Evolutionary conservation across 768 basidiomycete species (phyloP).

Genomic region (Paxillus ammoniavirescens): DNA sequence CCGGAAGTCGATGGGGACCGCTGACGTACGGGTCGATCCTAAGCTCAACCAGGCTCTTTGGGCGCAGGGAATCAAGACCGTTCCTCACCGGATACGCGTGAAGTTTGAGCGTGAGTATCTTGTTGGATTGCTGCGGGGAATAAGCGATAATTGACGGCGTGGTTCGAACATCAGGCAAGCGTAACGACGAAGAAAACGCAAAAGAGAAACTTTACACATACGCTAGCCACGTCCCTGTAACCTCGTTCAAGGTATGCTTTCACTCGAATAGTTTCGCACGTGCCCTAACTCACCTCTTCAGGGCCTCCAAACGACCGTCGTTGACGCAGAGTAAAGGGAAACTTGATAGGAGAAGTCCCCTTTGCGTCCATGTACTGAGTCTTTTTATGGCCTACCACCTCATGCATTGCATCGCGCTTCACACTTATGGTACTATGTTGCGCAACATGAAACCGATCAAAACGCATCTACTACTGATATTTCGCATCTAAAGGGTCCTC

Average conservation of each 20-base stretch:
- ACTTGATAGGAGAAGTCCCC: slow-evolving; percentile 7
- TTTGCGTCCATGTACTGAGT: slow-evolving; percentile 15
- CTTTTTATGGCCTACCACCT: slow-evolving; percentile 10
- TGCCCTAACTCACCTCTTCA: slow-evolving; percentile 30
- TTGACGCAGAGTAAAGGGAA: slow-evolving; percentile 69
- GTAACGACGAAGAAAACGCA: slow-evolving; percentile 98
- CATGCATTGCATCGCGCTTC: slow-evolving; percentile 27
- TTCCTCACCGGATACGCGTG: slow-evolving; percentile 88
- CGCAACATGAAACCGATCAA: slow-evolving; percentile 20
- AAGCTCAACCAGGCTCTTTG: slow-evolving; percentile 96
- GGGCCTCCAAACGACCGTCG: slow-evolving; percentile 82
- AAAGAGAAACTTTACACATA: slow-evolving; percentile 98
- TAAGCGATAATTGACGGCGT: neutral
- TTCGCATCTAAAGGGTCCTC: neutral
- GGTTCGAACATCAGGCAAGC: slow-evolving; percentile 62
- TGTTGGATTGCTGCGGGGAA: neutral
- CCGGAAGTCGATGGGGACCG: slow-evolving; percentile 92
- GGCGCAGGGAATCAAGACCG: slow-evolving; percentile 90
- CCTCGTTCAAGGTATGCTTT: slow-evolving; percentile 76
- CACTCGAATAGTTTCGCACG: neutral
- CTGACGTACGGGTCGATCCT: slow-evolving; percentile 92
- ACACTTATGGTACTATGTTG: slow-evolving; percentile 26
- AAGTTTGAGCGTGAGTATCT: slow-evolving; percentile 82
- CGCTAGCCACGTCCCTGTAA: slow-evolving; percentile 76
- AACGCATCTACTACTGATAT: neutral